Percentiles rank a stretch among this genome's conserved stretches.
Evolutionary conservation across 306 rosid species (phyloP).

Genomic region (Betula pendula): DNA sequence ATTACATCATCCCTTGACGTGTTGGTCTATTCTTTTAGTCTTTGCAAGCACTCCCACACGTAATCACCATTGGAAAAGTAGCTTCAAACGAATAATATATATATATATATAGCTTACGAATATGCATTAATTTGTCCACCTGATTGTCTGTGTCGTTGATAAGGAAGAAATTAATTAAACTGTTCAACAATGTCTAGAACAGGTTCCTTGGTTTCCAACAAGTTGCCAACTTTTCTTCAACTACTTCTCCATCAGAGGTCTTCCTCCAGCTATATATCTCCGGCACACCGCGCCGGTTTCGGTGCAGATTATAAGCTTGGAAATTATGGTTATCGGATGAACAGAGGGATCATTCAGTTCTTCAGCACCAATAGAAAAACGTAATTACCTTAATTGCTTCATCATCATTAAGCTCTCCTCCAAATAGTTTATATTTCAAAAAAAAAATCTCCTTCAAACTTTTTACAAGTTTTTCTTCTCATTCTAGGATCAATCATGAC

Average conservation of each 20-base stretch:
- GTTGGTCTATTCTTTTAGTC: constrained; percentile 1
- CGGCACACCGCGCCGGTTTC: constrained; percentile 27
- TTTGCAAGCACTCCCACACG: constrained; percentile 33
- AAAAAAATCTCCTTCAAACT: too few species aligned
- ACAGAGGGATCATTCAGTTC: constrained; percentile 23
- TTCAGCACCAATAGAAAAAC: constrained; percentile 35
- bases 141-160: too few species aligned
- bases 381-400: constrained; percentile 18
- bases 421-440: neutral
- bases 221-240: constrained; percentile 39
- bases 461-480: too few species aligned
- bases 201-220: constrained; percentile 34
- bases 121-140: too few species aligned
- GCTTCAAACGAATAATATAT: too few species aligned
- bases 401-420: constrained; percentile 7
- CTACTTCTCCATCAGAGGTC: constrained; percentile 9
- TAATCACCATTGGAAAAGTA: constrained; percentile 13
- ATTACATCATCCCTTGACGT: constrained; percentile 10
- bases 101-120: too few species aligned
- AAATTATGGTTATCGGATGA: constrained; percentile 21
- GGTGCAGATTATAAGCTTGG: neutral
- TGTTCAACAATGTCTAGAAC: constrained; percentile 34
- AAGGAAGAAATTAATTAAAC: constrained; percentile 17
- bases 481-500: constrained; percentile 8
- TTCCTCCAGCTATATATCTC: constrained; percentile 14